These are phyloP conservation scores for Wickerhamiella azyma DNA, from an alignment of 805 yeast species.

Conservation along the genomic window DNA sequence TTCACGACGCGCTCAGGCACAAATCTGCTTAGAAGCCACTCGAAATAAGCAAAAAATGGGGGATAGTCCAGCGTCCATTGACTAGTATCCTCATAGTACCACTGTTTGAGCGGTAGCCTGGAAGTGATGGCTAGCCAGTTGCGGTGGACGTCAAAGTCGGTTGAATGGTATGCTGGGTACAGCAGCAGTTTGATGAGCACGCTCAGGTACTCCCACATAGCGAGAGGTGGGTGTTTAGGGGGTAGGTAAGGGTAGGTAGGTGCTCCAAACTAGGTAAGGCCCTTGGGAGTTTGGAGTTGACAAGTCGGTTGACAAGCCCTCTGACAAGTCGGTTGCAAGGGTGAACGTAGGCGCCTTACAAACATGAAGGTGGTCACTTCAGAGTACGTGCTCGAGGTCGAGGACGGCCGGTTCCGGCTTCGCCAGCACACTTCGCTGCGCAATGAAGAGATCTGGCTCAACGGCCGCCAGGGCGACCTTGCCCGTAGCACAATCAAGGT, in stretches of 20 bases:
- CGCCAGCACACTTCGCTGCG: conserved; percentile 5
- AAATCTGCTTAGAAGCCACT: conserved; percentile 59
- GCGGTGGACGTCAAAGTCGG: conserved; percentile 94
- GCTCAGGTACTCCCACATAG: conserved; percentile 1
- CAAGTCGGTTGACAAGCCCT: too few species aligned
- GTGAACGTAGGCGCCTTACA: too few species aligned
- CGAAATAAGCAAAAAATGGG: conserved; percentile 94
- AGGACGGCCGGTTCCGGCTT: conserved; percentile 6
- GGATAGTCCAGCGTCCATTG: conserved; percentile 98
- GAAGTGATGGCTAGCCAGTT: conserved; percentile 92
- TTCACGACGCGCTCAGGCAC: conserved; percentile 48
- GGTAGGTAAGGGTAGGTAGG: background rate
- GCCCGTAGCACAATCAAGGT: conserved; percentile 14
- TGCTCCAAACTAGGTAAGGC: background rate
- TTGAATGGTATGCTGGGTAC: conserved; percentile 76
- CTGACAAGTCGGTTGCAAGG: too few species aligned
- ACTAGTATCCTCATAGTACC: conserved; percentile 72
- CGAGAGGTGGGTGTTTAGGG: background rate
- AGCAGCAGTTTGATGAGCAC: conserved; percentile 32
- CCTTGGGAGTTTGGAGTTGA: background rate
- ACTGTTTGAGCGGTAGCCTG: conserved; percentile 52
- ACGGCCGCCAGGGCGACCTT: conserved; percentile 20
- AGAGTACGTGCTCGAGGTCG: conserved; percentile 4
- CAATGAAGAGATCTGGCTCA: conserved; percentile 14
- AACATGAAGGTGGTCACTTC: background rate